Evolutionary conservation across 2,329 filamentous ascomycete species (phyloP), one percentile per base, ranked within the genome.

Genomic region (Trichoderma breve): DNA sequence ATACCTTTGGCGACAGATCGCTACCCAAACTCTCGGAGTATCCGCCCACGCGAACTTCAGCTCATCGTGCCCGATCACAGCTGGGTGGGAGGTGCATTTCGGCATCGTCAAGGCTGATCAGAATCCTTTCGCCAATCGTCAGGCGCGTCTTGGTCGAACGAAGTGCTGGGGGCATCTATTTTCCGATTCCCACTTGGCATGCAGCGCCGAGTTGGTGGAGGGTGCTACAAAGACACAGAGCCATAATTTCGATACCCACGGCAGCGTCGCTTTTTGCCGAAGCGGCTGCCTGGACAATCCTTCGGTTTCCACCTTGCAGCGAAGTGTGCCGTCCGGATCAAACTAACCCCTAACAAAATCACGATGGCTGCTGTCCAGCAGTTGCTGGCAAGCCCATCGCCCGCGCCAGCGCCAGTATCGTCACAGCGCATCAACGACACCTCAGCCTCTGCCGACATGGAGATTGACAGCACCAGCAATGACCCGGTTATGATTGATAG

Each of bases 331-430:
- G 34, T 36, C 30, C 30, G 55, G 39, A 26, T 6, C 28, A 58
- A 51, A 26, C 66, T 62, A 34, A 62, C 57, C 39, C 9, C 5
- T 21, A 47, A 55, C 53, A 32, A 43, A 47, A 43, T 57, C 47
- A 61, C 36, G 9, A 83, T 83, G 82, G 81, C 82, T 69, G 80
- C 82, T 9, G 81, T 83, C 53, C 81, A 82, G 71, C 80, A 81
- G 70, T 76, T 82, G 69, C 74, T 82, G 62, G 75, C 79, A 58
- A 80, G 78, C 57, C 77, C 81, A 34, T 80, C 80, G 65, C 78
- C 79, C 34, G 75, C 79, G 36, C 78, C 78, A 39, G 76, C 77
- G 66, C 74, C 80, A 36, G 74, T 71, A 62, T 69, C 76, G 61
- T 68, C 73, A 65, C 71, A 78, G 60, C 69, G 74, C 57, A 74